Conservation (phyloP, 306 rosid species). For the Inga leiocalycina region DNA sequence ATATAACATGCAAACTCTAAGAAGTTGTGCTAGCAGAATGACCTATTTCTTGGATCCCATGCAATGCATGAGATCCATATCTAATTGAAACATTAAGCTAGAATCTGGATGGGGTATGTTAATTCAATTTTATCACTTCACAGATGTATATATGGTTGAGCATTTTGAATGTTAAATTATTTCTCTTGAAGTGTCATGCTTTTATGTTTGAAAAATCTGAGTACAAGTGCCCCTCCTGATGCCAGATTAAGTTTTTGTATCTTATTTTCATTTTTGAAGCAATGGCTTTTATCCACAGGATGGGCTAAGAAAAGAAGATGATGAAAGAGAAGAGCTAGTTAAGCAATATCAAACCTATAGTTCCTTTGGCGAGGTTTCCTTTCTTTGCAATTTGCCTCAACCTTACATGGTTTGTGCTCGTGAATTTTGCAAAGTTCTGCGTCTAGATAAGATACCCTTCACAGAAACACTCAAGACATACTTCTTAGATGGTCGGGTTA, state of each 20-base stretch:
- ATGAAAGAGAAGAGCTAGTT: conserved; percentile 32
- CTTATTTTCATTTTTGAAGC: not conserved
- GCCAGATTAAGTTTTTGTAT: not conserved
- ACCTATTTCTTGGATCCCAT: no score
- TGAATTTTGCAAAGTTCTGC: conserved; percentile 50
- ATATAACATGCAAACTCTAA: no score
- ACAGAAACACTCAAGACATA: conserved; percentile 43
- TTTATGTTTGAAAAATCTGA: not conserved
- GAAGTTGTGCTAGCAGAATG: no score
- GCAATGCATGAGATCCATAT: no score
- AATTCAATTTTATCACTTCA: not conserved
- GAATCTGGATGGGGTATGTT: no score
- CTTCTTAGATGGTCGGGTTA: conserved; percentile 50
- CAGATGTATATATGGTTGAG: not conserved
- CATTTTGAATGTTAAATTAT: not conserved
- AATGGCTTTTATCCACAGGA: conserved; percentile 30
- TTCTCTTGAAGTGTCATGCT: not conserved
- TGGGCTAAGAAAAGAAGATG: conserved; percentile 42
- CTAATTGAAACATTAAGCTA: no score
- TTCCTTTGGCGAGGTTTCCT: conserved; percentile 59
- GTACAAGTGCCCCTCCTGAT: not conserved
- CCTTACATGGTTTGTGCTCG: conserved; percentile 40
- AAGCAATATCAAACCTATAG: conserved; percentile 34
- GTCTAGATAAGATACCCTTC: conserved; percentile 53
- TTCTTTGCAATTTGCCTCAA: conserved; percentile 56